phyloP scores from a whole-genome alignment of 139 green algal species.

The Dunaliella primolecta region DNA sequence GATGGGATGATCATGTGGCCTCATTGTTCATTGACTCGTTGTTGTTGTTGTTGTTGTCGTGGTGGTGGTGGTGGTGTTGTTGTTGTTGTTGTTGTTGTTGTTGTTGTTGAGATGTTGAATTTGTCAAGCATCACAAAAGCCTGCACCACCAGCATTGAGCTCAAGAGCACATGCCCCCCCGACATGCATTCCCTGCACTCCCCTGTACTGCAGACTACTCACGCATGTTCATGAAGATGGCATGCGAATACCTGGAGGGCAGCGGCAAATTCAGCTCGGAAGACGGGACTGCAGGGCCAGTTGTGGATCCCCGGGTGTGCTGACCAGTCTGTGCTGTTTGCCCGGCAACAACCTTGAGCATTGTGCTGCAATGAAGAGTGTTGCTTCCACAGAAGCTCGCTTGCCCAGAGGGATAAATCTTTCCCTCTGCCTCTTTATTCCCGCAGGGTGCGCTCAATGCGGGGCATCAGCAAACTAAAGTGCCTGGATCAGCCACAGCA shows the following conservation, averaged over 20 bases:
- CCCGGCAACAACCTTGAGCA: neutral
- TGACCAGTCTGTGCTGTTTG: neutral
- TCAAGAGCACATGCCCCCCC: no score
- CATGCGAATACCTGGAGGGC: slow-evolving; percentile 61
- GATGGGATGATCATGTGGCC: no score
- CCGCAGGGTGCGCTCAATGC: slow-evolving; percentile 49
- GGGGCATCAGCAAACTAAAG: slow-evolving; percentile 58
- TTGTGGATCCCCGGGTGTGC: slow-evolving; percentile 27
- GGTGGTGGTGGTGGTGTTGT: neutral
- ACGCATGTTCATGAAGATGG: slow-evolving; percentile 66
- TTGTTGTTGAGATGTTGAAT: no score
- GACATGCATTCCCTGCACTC: no score
- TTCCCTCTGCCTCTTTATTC: neutral
- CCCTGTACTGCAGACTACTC: slow-evolving; percentile 74
- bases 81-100: neutral
- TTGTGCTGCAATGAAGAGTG: neutral
- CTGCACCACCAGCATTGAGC: no score
- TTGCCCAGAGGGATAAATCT: neutral
- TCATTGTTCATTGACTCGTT: no score
- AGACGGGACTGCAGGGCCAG: neutral
- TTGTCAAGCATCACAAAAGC: no score
- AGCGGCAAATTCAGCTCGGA: slow-evolving; percentile 27
- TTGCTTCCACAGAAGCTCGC: neutral
- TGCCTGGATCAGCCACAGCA: slow-evolving; percentile 68
- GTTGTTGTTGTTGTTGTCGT: neutral